Conservation (phyloP, 345 rosid species). For the Populus ilicifolia region DNA sequence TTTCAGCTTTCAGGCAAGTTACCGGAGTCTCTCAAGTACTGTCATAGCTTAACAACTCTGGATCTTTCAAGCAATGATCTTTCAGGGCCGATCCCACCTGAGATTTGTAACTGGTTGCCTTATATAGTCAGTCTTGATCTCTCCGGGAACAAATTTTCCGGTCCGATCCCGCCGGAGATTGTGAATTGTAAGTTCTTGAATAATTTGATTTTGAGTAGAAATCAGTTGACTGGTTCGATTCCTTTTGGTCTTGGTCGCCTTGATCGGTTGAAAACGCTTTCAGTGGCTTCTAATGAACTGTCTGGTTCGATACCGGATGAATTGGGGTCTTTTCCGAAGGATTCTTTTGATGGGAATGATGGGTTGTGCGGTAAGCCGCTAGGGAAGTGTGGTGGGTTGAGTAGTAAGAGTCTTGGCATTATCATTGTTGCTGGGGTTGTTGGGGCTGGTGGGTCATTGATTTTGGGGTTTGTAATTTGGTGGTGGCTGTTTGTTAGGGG, state of each 20-base stretch:
- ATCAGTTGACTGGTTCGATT: constrained; percentile 61
- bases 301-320: constrained; percentile 54
- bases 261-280: constrained; percentile 48
- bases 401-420: constrained; percentile 72
- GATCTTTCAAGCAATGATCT: constrained; percentile 68
- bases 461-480: constrained; percentile 83
- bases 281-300: constrained; percentile 63
- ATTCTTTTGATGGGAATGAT: constrained; percentile 48
- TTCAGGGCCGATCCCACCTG: constrained; percentile 63
- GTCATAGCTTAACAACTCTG: constrained; percentile 55
- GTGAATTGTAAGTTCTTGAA: constrained; percentile 59
- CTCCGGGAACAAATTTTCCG: constrained; percentile 56
- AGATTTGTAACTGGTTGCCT: constrained; percentile 75
- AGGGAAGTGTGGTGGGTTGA: constrained; percentile 60
- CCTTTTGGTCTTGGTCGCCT: constrained; percentile 49
- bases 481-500: constrained; percentile 67
- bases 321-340: constrained; percentile 19
- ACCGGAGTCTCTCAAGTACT: constrained; percentile 58
- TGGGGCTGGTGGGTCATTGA: constrained; percentile 72
- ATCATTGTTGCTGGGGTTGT: constrained; percentile 80
- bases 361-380: constrained; percentile 84
- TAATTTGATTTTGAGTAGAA: constrained; percentile 47
- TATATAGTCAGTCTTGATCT: constrained; percentile 64
- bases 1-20: constrained; percentile 62
- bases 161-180: constrained; percentile 64